Evolutionary conservation across 768 basidiomycete species (phyloP), one percentile per base, ranked within the genome.

Genomic region (Butyriboletus loyo): DNA sequence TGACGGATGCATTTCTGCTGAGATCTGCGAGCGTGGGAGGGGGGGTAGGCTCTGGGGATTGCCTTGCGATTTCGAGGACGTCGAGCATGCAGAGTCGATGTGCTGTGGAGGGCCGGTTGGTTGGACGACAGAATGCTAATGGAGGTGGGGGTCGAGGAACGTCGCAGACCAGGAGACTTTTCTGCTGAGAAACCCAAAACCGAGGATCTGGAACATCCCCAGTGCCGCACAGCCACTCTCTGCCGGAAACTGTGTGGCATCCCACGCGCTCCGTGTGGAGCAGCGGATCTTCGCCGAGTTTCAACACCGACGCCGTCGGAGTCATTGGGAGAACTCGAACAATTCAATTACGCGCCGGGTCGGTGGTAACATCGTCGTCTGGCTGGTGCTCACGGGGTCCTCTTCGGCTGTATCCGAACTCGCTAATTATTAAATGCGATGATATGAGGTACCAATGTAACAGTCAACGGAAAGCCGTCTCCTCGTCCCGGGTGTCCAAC

Each of bases 1-100:
- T 86, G 65, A 86, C 87, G 13, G 87, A 87, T 1, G 87, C 77
- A 73, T 87, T 87, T 66, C 87, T 80, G 72, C 83, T 85, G 46
- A 89, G 77, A 65, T 85, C 82, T 44, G 84, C 82, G 51, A 89
- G 73, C 0, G 75, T 72, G 3, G 73, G 76, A 4, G 69, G 62
- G 15, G 63, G 62, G 27, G 67, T 48, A 3, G 59, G 61, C 22
- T 31, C 47, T 44, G 36, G 28, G 13, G 35, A 19, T 7, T 32
- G 57, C 27, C 27, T 21, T 15, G 54, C 37, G 31, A 34, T 21
- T 1, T 40, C 22, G 14, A 42, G 5, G 44, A 13, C 2, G 56
- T 58, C 31, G 22, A 51, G 3, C 60, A 62, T 62, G 11, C 46
- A 36, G 49, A 32, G 32, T 6, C 21, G 24, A 34, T 25, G 25